Conservation (phyloP, 176 grass and related monocot genomes). For the Ensete ventricosum region DNA sequence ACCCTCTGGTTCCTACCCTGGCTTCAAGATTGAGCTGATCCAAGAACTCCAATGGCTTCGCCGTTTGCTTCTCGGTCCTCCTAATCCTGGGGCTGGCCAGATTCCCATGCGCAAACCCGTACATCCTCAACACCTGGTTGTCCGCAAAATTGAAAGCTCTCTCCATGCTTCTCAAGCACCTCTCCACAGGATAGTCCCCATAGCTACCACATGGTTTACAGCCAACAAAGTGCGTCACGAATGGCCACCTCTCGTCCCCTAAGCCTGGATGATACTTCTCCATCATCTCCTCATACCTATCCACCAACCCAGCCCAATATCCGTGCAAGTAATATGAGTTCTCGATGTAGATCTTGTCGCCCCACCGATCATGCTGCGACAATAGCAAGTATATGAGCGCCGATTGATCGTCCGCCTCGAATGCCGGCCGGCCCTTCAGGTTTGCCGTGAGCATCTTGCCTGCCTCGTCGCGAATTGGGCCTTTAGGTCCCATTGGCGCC, state of each 20-base stretch:
- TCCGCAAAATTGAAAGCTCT: constrained; percentile 84
- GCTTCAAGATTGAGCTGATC: constrained; percentile 40
- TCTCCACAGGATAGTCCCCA: constrained; percentile 50
- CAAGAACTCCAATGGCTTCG: constrained; percentile 39
- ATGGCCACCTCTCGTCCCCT: constrained; percentile 66
- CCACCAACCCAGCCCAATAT: constrained; percentile 62
- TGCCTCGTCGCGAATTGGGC: constrained; percentile 50
- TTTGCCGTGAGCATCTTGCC: constrained; percentile 46
- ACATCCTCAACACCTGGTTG: constrained; percentile 65
- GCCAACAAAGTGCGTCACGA: constrained; percentile 90
- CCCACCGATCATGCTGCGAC: constrained; percentile 52
- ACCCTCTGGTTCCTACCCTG: constrained; percentile 17
- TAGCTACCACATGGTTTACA: constrained; percentile 86
- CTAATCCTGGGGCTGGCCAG: constrained; percentile 40
- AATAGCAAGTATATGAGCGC: constrained; percentile 74
- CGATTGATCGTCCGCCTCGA: constrained; percentile 95
- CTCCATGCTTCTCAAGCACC: constrained; percentile 54
- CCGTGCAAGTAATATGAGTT: constrained; percentile 73
- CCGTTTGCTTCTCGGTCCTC: constrained; percentile 41
- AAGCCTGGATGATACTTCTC: constrained; percentile 33
- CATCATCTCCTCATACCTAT: constrained; percentile 57
- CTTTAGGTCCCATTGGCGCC: constrained; percentile 70
- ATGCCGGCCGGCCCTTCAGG: constrained; percentile 53
- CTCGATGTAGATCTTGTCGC: constrained; percentile 53
- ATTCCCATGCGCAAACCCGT: constrained; percentile 64